Percentiles rank a stretch among this genome's conserved stretches.
Conservation (phyloP, 331 rosid species). For the Telfairia occidentalis region DNA sequence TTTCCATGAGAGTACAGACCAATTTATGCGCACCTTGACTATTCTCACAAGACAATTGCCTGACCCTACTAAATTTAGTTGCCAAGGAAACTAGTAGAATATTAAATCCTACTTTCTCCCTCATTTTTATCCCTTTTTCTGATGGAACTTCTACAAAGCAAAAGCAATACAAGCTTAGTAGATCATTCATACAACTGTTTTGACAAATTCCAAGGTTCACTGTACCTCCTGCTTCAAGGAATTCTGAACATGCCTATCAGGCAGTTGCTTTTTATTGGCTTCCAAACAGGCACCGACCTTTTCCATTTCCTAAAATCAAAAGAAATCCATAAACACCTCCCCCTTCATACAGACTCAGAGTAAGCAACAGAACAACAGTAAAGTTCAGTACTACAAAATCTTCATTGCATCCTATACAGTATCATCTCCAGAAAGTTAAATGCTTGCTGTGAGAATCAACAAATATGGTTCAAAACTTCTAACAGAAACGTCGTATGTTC, state of each 20-base stretch:
- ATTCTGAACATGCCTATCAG: constrained; percentile 32
- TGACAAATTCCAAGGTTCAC: neutral
- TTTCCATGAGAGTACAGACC: too few species aligned
- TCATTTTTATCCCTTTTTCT: neutral
- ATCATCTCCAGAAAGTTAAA: neutral
- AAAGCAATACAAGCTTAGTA: neutral
- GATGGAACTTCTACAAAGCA: neutral
- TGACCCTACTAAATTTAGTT: too few species aligned
- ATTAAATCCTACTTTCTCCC: too few species aligned
- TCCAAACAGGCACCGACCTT: constrained; percentile 30
- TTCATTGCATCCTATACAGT: neutral
- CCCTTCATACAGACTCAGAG: neutral
- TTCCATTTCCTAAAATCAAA: constrained; percentile 28
- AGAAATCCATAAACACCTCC: neutral
- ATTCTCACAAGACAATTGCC: too few species aligned
- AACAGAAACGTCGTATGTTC: neutral
- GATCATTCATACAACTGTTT: neutral
- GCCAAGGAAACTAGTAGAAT: too few species aligned
- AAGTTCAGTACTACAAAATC: neutral
- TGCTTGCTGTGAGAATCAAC: neutral
- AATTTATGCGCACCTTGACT: too few species aligned
- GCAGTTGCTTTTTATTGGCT: constrained; percentile 36
- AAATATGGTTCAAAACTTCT: neutral
- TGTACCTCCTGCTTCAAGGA: constrained; percentile 69
- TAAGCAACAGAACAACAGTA: neutral